Base-by-base conservation (phyloP, 495 filamentous ascomycete genomes). In the Aspergillus cavernicola region DNA sequence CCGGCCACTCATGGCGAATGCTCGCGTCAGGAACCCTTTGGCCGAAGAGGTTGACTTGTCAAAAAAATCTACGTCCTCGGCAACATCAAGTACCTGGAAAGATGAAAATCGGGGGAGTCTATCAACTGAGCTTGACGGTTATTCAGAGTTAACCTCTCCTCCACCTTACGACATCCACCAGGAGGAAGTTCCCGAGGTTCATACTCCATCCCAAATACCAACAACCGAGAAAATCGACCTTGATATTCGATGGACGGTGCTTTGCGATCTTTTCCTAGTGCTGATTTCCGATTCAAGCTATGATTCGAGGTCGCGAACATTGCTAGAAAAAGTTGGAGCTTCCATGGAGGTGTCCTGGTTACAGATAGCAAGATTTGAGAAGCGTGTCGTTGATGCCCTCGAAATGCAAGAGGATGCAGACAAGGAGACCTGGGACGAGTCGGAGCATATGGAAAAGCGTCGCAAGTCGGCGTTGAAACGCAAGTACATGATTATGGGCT, bases 371-470 rank as follows among this genome's bases (percentile, higher is more conserved):
- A 82, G 88, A 28, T 99, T 99, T 61, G 93, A 99, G 69, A 97
- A 97, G 72, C 88, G 92, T 24, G 91, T 97, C 15, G 96, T 92
- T 13, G 93, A 99, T 67, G 89, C 95, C 11, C 75, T 99, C 18
- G 93, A 97, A 68, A 96, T 99, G 88, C 93, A 99, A 73, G 87
- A 95, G 58, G 82, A 85, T 33, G 85, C 90, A 8, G 84, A 89
- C 24, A 95, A 92, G 65, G 95, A 99, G 69, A 95, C 89, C 55
- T 99, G 93, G 93, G 90, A 95, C 60, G 93, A 97, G 69, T 83
- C 90, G 13, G 91, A 95, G 39, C 91, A 97, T 63, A 92, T 97
- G 81, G 91, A 92, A 63, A 85, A 80, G 50, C 81, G 93, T 44
- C 81, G 85, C 41, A 96, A 97, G 66, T 71, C 80, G 59, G 88